Evolutionary conservation across 345 rosid genomes (phyloP).

Genomic region (Cardamine occulta): DNA sequence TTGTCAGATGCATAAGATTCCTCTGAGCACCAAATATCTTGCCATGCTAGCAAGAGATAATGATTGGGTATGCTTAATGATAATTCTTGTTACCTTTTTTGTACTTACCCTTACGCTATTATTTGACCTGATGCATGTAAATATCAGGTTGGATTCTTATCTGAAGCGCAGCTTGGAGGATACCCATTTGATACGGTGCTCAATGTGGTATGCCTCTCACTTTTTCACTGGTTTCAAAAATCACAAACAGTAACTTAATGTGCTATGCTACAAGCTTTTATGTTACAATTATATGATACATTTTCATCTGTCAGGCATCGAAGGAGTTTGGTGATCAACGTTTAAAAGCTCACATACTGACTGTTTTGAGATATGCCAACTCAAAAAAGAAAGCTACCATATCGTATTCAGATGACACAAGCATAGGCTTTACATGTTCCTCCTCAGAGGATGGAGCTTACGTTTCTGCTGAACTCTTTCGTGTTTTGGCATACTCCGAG

Average conservation of each 20-base stretch:
- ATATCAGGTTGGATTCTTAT: slow-evolving; percentile 87
- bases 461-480: slow-evolving; percentile 79
- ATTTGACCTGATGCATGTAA: slow-evolving; percentile 37
- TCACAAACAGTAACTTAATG: slow-evolving; percentile 11
- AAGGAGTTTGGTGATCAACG: slow-evolving; percentile 90
- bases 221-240: slow-evolving; percentile 31
- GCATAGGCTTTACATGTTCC: slow-evolving; percentile 50
- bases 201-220: slow-evolving; percentile 67
- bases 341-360: slow-evolving; percentile 80
- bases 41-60: slow-evolving; percentile 87
- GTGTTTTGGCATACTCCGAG: slow-evolving; percentile 89
- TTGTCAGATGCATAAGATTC: slow-evolving; percentile 93
- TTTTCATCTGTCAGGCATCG: slow-evolving; percentile 62
- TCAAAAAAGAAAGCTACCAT: slow-evolving; percentile 67
- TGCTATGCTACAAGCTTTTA: slow-evolving; percentile 4
- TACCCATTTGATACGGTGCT: slow-evolving; percentile 79
- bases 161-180: slow-evolving; percentile 97
- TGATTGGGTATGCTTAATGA: slow-evolving; percentile 81
- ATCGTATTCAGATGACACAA: slow-evolving; percentile 52
- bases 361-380: slow-evolving; percentile 82
- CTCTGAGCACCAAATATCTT: slow-evolving; percentile 91
- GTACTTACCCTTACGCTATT: slow-evolving; percentile 14
- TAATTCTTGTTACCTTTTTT: slow-evolving; percentile 30
- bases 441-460: slow-evolving; percentile 60
- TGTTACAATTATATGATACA: slow-evolving; percentile 21